Percentiles rank a stretch among this genome's conserved stretches.
Evolutionary conservation across 2,329 filamentous ascomycete species (phyloP).

Genomic region (Arachnopeziza araneosa): DNA sequence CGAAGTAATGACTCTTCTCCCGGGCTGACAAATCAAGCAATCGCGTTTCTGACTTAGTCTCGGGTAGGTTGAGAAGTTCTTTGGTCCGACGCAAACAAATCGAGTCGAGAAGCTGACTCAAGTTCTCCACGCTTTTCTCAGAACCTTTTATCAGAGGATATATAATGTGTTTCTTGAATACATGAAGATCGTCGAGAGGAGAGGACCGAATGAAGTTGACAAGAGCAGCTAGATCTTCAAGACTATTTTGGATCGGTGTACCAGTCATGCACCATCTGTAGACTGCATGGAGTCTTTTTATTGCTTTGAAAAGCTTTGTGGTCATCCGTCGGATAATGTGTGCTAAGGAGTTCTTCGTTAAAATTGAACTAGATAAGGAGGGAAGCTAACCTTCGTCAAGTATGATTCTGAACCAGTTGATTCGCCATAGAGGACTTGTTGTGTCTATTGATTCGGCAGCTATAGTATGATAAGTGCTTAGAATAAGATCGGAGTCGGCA

Average conservation of each 20-base stretch:
- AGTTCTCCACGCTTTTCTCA: not conserved
- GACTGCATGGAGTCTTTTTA: no score
- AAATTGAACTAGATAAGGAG: no score
- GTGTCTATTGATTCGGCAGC: constrained; percentile 31
- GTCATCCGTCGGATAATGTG: no score
- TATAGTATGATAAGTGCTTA: constrained; percentile 44
- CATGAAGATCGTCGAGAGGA: not conserved
- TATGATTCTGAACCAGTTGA: constrained; percentile 17
- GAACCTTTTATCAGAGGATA: not conserved
- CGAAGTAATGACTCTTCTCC: no score
- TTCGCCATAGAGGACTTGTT: constrained; percentile 28
- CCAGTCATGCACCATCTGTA: no score
- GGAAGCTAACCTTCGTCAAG: no score
- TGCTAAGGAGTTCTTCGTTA: no score
- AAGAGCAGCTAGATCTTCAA: constrained; percentile 16
- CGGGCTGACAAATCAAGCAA: no score
- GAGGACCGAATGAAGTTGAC: not conserved
- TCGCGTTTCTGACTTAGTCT: no score
- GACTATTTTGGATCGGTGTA: constrained; percentile 28
- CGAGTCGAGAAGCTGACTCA: not conserved
- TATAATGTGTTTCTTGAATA: not conserved
- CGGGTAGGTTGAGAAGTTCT: constrained; percentile 27
- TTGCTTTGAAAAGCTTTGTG: no score
- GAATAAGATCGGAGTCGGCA: constrained; percentile 35
- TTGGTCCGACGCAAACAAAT: not conserved